Evolutionary conservation across 2,329 filamentous ascomycete species (phyloP).

Genomic region (Ceratocystis papillata): DNA sequence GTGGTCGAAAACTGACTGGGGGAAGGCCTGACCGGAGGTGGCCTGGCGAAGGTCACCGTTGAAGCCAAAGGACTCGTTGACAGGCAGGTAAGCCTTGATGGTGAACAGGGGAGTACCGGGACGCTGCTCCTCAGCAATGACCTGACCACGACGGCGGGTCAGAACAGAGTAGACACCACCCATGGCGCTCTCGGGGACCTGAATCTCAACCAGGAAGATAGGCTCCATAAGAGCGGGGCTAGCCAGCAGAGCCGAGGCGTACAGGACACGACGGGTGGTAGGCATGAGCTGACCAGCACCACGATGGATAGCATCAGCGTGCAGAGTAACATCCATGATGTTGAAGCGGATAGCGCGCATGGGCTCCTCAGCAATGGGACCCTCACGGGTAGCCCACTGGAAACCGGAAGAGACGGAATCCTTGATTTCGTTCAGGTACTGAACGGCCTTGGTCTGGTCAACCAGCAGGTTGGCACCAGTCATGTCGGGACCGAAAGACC

Average conservation of each 20-base stretch:
- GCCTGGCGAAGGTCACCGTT: slow-evolving; percentile 88
- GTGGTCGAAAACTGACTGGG: slow-evolving; percentile 97
- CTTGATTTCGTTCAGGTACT: slow-evolving; percentile 99
- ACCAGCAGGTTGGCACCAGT: slow-evolving; percentile 96
- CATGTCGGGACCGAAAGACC: slow-evolving; percentile 98
- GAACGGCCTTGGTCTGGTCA: slow-evolving; percentile 99
- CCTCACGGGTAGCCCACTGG: slow-evolving; percentile 98
- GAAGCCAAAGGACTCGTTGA: slow-evolving; percentile 98
- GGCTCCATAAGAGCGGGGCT: slow-evolving; percentile 89
- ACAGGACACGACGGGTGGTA: slow-evolving; percentile 93
- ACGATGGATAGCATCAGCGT: slow-evolving; percentile 99
- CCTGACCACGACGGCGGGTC: slow-evolving; percentile 94
- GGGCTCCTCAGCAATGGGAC: slow-evolving; percentile 94
- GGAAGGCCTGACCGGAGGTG: slow-evolving; percentile 97
- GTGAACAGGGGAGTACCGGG: slow-evolving; percentile 97
- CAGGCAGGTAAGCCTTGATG: slow-evolving; percentile 93
- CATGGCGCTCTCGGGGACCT: slow-evolving; percentile 97
- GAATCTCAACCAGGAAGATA: slow-evolving; percentile 98
- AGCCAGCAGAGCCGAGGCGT: slow-evolving; percentile 82
- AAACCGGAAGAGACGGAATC: slow-evolving; percentile 99
- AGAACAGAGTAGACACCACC: slow-evolving; percentile 99
- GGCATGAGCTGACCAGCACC: slow-evolving; percentile 99
- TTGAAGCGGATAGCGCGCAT: slow-evolving; percentile 97
- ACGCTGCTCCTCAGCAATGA: slow-evolving; percentile 97
- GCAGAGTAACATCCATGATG: slow-evolving; percentile 97